Base-by-base conservation (phyloP, 768 basidiomycete species). In the Mycena galericulata region DNA sequence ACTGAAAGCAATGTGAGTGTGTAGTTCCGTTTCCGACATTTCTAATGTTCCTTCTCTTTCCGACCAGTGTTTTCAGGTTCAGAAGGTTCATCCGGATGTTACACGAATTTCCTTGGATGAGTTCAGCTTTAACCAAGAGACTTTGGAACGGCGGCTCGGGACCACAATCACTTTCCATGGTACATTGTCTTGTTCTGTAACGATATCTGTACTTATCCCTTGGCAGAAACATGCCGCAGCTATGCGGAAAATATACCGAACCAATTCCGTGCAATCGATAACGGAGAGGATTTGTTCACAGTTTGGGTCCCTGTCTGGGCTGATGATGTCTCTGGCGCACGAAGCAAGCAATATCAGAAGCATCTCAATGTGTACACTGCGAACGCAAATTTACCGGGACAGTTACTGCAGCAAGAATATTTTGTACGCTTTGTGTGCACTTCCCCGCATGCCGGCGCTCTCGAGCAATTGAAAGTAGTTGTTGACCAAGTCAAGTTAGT, bases 351-450 rank as follows among this genome's bases (percentile, higher is more conserved):
- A 24, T 69, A 76, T 63, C 82, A 84, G 56, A 78, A 79, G n/a
- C 81, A 82, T 38, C 69, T 66, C 4, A 81, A 79, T 45, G 71
- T 77, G 2, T 81, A 79, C 60, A 70, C 76, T 29, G 71, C 68
- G 0, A 74, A 80, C 41, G 49, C 67, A 1, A 77, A 75, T 51
- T 67, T 81, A 1, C 81, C 77, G 12, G 67, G 75, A 0, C 56
- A 62, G 9, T 64, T 79, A 9, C 60, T 80, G 0, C 74, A 81
- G 10, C 80, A 82, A 46, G 79, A 81, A 50, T 65, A 73, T 50
- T 72, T 72, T 66, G 69, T 78, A 22, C 76, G 65, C 1, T 78
- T 77, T 30, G 60, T 73, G 1, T 75, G 69, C 1, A 76, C 76
- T 0, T 80, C 78, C 1, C 78, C 73, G 14, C 67, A 79, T 62